Evolutionary conservation across 2,329 filamentous ascomycete species (phyloP), one percentile per base, ranked within the genome.

Genomic region (Aspergillus niger): DNA sequence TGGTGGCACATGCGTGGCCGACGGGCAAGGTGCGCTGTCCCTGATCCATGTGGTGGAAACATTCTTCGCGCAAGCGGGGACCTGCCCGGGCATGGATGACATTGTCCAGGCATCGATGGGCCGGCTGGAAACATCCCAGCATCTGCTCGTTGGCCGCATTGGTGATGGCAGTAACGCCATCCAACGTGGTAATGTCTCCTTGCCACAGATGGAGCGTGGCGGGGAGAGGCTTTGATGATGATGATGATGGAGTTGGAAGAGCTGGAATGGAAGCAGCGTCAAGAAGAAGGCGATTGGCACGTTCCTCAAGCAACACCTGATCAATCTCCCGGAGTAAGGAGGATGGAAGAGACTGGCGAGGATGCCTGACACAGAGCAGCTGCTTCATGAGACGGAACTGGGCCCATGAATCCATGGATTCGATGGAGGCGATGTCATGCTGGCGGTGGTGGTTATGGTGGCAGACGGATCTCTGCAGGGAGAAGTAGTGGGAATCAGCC

Each of bases 51-150:
- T 67, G 36, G 0, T n/a, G n/a, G 32, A 64, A 51, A 26, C 68
- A 70, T 2, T 63, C 59, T 49, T 67, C 60, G 1, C 67, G 64
- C 13, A 70, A 63, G 11, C 65, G 64, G 11, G 68, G 67, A 7
- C 68, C 68, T 7, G 64, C 68, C 7, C 61, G 62, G 2, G 64
- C 59, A 51, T 70, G 68, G 32, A 70, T 70, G 26, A 68, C 59
- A 59, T 69, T 70, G 47, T 70, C 68, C 41, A 70, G 68, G 36
- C 68, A 70, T 32, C 62, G 62, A 30, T 70, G 67, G 10, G 62
- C 58, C 2, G 68, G 68, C 11, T 53, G 60, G 55, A 68, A 70
- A 30, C 68, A 70, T 5, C 68, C 68, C 8, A 67, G 58, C 1
- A 69, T 57, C 13, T 62, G 47, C 13, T 63, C 55, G 8, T 70